Evolutionary conservation across 2,329 filamentous ascomycete genomes (phyloP), one percentile per base, ranked within the genome.

Genomic region (Cladosporium sp.): DNA sequence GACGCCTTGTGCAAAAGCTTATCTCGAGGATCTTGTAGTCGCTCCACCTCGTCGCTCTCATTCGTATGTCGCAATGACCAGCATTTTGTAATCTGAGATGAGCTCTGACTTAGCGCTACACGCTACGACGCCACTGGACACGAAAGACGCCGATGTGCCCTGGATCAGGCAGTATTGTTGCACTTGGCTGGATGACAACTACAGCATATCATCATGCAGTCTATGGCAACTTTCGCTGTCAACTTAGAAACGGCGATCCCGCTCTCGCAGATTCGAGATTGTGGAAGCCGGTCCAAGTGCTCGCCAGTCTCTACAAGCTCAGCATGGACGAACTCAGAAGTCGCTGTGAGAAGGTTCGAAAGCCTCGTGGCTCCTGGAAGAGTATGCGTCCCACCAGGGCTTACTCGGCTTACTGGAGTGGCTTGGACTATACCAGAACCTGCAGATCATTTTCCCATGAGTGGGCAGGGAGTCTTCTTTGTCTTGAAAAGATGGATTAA

Each of bases 361-460:
- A 7, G 52, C 28, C 30, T 55, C 52, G 52, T 55, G 52, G 30
- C 28, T 32, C 28, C 15, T 32, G 28, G 30, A 34, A 34, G n/a
- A 34, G 52, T 55, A 55, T 34, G 18, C 30, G 52, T 55, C 52
- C 52, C 52, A 55, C 52, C 52, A 32, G 52, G 30, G 52, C 52
- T 55, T 28, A 54, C 51, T 34, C 51, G 30, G 51, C 51, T 54
- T 34, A 32, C 52, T 55, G 52, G n/a, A 10, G 52, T 55, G 52
- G 52, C 52, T 34, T n/a, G 11, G 52, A 32, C 52, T 21, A 55
- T 32, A 12, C 52, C 52, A 55, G 52, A 34, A 32, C 14, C 52
- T 55, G 28, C 32, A 34, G 8, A 21, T 55, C 4, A 2, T 21
- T n/a, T 18, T 30, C 51, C 3, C 18, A 32, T 34, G 21, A 34